Base-by-base conservation (phyloP, 345 rosid genomes). In the Gossypium herbaceum region DNA sequence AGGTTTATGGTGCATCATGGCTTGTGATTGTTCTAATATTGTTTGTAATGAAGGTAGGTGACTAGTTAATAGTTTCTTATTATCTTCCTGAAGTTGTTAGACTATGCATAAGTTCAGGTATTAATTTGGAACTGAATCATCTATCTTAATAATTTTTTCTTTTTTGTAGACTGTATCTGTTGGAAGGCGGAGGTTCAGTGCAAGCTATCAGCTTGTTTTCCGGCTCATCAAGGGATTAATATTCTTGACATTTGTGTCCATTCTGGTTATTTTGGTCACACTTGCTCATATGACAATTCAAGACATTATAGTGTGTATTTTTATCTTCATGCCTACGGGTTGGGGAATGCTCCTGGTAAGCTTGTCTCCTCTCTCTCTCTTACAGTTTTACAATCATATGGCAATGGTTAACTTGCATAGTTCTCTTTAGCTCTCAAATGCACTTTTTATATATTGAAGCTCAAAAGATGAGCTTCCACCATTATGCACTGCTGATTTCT, bases 261-360 rank as follows among this genome's bases (percentile, higher is more conserved):
- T 96, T 72, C 69, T 96, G 76, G 93, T 90, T 75, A 90, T 84
- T 34, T 78, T 93, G 79, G 88, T 96, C 39, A 92, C 99, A 51
- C 87, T 96, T 62, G 90, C 90, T 20, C 88, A 92, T 81, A 91
- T 96, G 99, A 88, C 99, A 19, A 58, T 88, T 51, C 90, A 81
- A 77, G 99, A 96, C 85, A 88, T 93, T 56, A 61, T 96, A 70
- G 94, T 96, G 16, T 93, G 99, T 85, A 81, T 96, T 77, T 93
- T 96, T 70, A 98, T 97, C 76, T 96, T 96, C 85, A 92, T 92
- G 99, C 99, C 98, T 9, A 96, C 97, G 8, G 98, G 99, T 6
- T 96, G 99, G 99, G 99, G 98, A 43, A 87, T 96, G 97, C 93
- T 96, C 61, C 81, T 90, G 95, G 98, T 94, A 84, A 86, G 85